A percentile compares a stretch with the other conserved stretches of the same genome.
These are phyloP conservation scores for Fusarium palustre DNA, from an alignment of 2,329 filamentous ascomycete genomes.

Conservation along the genomic window DNA sequence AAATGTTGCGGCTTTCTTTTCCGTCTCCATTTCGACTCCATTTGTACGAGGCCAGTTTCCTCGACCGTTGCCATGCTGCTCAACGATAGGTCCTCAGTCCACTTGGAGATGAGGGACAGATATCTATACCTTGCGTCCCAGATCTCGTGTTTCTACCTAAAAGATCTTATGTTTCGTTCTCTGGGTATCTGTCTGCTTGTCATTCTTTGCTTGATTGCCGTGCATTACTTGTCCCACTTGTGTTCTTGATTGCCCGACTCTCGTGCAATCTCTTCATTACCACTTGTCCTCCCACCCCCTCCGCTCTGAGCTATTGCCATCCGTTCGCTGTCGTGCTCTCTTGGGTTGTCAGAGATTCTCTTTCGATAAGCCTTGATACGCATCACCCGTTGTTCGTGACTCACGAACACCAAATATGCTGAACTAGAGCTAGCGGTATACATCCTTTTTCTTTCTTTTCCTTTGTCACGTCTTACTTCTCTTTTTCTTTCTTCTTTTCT, in stretches of 20 bases:
- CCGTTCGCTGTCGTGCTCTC: slow-evolving; percentile 41
- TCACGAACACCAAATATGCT: slow-evolving; percentile 45
- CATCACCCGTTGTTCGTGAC: slow-evolving; percentile 42
- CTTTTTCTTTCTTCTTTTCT: slow-evolving; percentile 24
- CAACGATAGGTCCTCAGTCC: slow-evolving; percentile 41
- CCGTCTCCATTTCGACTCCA: slow-evolving; percentile 21
- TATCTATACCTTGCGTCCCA: slow-evolving; percentile 33
- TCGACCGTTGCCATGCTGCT: slow-evolving; percentile 32
- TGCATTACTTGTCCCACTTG: slow-evolving; percentile 31
- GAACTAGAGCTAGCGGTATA: slow-evolving; percentile 38
- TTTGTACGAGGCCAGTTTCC: slow-evolving; percentile 42
- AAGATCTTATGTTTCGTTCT: slow-evolving; percentile 40
- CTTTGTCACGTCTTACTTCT: slow-evolving; percentile 25
- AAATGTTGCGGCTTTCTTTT: slow-evolving; percentile 16
- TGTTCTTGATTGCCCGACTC: slow-evolving; percentile 38
- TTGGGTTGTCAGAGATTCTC: slow-evolving; percentile 21
- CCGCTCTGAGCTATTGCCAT: slow-evolving; percentile 17
- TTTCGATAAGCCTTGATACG: slow-evolving; percentile 35
- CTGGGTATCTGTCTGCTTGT: slow-evolving; percentile 38
- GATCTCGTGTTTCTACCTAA: slow-evolving; percentile 36
- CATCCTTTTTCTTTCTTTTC: slow-evolving; percentile 36
- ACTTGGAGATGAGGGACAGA: slow-evolving; percentile 13
- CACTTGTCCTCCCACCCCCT: slow-evolving; percentile 42
- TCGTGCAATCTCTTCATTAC: slow-evolving; percentile 41
- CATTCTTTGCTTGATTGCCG: slow-evolving; percentile 33